Conservation (phyloP, 441 rosid species). For the Oxalis stricta region DNA sequence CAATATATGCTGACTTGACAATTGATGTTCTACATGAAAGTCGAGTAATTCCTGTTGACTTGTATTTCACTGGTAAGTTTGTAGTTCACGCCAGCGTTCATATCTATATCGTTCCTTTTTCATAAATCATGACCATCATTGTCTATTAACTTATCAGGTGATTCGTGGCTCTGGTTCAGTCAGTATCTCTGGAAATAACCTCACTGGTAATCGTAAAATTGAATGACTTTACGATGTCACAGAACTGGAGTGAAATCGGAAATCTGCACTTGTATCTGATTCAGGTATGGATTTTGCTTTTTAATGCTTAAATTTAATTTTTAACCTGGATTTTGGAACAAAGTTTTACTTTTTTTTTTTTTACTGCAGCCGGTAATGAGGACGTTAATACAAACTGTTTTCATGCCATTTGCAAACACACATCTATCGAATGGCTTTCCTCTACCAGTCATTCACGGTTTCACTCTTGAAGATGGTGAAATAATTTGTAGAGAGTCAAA, state of each 20-base stretch:
- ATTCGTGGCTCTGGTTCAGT: slow-evolving; percentile 59
- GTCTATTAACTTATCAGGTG: slow-evolving; percentile 23
- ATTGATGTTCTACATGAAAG: slow-evolving; percentile 53
- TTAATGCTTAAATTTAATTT: background rate
- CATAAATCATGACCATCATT: background rate
- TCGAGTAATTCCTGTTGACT: slow-evolving; percentile 70
- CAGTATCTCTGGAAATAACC: slow-evolving; percentile 55
- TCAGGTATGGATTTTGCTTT: slow-evolving; percentile 33
- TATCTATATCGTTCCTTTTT: background rate
- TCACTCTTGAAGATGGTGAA: slow-evolving; percentile 56
- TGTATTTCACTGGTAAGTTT: slow-evolving; percentile 74
- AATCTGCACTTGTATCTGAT: slow-evolving; percentile 56
- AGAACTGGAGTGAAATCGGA: slow-evolving; percentile 81
- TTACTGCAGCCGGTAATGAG: slow-evolving; percentile 65
- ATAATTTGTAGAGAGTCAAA: slow-evolving; percentile 33
- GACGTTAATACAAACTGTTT: slow-evolving; percentile 71
- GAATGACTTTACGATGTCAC: slow-evolving; percentile 56
- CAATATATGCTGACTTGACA: slow-evolving; percentile 48
- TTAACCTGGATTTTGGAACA: background rate
- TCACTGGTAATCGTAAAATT: slow-evolving; percentile 61
- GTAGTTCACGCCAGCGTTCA: background rate
- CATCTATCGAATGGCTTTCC: slow-evolving; percentile 68
- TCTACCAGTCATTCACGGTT: slow-evolving; percentile 76
- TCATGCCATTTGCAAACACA: slow-evolving; percentile 56
- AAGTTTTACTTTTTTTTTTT: background rate